Conservation (phyloP, 345 rosid genomes). For the Gossypium ekmanianum region DNA sequence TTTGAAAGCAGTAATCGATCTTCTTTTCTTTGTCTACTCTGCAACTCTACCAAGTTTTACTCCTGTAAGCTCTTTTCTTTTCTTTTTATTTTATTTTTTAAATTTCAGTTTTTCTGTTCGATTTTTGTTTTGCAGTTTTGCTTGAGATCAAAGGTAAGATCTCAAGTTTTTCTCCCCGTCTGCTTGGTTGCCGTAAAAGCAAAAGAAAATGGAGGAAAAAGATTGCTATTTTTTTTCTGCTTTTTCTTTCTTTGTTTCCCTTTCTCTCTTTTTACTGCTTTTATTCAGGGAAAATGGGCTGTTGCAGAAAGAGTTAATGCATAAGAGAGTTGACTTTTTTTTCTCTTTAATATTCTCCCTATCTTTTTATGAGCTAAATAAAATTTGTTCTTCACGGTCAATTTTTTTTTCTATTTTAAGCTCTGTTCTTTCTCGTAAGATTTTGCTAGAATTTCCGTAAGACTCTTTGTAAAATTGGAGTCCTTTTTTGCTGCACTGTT, state of each 20-base stretch:
- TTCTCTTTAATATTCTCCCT: no score
- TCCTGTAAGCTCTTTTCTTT: constrained; percentile 21
- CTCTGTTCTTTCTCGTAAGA: constrained; percentile 3
- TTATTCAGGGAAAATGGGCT: neutral
- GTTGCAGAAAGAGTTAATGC: neutral
- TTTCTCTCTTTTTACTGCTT: neutral
- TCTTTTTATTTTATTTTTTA: neutral
- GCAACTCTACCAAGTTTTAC: neutral
- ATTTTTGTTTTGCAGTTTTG: neutral
- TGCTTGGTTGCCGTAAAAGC: constrained; percentile 2
- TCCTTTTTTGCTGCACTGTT: neutral
- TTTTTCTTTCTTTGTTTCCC: neutral
- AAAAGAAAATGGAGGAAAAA: neutral
- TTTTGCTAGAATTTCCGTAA: neutral
- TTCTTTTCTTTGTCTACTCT: constrained; percentile 18
- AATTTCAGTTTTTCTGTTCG: neutral
- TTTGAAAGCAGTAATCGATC: constrained; percentile 12
- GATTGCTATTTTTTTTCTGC: neutral
- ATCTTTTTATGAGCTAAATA: neutral
- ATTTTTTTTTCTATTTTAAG: neutral
- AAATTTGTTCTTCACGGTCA: neutral
- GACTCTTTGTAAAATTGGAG: neutral
- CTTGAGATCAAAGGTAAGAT: neutral
- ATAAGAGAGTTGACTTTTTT: neutral
- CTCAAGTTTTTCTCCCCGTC: no score